phyloP scores from a whole-genome alignment of 2,329 filamentous ascomycete genomes.

The Ceratocystis lukuohia region DNA sequence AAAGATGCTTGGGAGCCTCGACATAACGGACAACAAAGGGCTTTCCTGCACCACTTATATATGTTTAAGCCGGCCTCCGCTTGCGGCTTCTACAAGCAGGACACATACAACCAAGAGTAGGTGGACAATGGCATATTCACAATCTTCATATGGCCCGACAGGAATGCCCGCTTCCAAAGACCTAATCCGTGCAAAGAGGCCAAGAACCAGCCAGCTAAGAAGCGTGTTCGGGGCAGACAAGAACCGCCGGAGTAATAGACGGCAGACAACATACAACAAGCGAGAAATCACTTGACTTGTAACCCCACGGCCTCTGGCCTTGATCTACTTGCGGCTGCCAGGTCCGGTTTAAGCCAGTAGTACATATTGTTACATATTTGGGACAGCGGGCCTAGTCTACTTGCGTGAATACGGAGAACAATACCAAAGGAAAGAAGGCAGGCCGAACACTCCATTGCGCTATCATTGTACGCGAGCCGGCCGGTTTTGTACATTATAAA shows the following conservation, averaged over 20 bases:
- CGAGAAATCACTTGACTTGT: no score
- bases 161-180: background rate
- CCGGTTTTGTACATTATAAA: slow-evolving; percentile 1
- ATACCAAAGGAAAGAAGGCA: no score
- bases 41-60: background rate
- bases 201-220: no score
- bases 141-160: no score
- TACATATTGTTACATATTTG: no score
- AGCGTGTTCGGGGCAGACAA: background rate
- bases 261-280: no score
- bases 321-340: no score
- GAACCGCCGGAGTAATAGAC: background rate
- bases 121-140: background rate
- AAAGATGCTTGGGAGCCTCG: background rate
- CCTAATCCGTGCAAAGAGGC: background rate
- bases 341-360: no score
- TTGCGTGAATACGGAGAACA: background rate
- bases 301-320: no score
- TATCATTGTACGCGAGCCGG: no score
- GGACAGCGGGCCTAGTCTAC: background rate
- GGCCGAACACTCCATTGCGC: no score
- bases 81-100: background rate
- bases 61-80: background rate
- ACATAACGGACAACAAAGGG: background rate
- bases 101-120: background rate